These are phyloP conservation scores for Apiotrichum siamense DNA, from an alignment of 1,284 basidiomycete genomes.

Conservation along the genomic window DNA sequence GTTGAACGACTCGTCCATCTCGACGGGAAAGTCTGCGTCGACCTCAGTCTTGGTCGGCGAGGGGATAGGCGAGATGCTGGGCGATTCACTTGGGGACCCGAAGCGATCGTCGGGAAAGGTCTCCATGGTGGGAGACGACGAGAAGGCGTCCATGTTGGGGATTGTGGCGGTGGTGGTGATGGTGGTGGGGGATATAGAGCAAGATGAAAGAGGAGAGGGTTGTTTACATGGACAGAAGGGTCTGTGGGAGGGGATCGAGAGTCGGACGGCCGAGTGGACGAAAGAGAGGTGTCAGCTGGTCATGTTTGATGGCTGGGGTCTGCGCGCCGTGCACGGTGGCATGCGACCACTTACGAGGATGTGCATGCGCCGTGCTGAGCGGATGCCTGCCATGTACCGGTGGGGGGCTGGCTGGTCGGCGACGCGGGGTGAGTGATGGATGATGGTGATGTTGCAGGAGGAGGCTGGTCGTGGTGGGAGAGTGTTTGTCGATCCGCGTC, in stretches of 20 bases:
- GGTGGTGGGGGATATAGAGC: not conserved
- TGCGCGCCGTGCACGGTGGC: not conserved
- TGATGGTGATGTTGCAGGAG: too few relatives aligned
- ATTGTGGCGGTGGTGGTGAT: too few relatives aligned
- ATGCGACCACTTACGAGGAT: not conserved
- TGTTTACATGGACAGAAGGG: not conserved
- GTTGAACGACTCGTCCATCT: conserved; percentile 47
- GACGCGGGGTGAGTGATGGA: too few relatives aligned
- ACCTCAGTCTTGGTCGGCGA: conserved; percentile 42
- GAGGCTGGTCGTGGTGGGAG: too few relatives aligned
- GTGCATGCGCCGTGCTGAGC: not conserved
- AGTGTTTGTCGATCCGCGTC: too few relatives aligned
- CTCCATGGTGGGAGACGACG: conserved; percentile 41
- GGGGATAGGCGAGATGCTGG: conserved; percentile 18
- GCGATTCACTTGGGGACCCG: conserved; percentile 17
- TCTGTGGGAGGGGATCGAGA: not conserved
- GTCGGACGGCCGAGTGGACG: too few relatives aligned
- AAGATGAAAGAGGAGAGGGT: not conserved
- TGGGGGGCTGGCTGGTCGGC: not conserved
- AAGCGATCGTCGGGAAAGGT: conserved; percentile 31
- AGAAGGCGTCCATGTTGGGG: conserved; percentile 36
- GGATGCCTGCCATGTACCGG: not conserved
- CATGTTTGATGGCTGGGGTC: not conserved
- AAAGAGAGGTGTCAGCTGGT: too few relatives aligned
- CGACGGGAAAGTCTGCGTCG: conserved; percentile 34